phyloP scores from a whole-genome alignment of 2,329 filamentous ascomycete species.

The Cladosporium velox region DNA sequence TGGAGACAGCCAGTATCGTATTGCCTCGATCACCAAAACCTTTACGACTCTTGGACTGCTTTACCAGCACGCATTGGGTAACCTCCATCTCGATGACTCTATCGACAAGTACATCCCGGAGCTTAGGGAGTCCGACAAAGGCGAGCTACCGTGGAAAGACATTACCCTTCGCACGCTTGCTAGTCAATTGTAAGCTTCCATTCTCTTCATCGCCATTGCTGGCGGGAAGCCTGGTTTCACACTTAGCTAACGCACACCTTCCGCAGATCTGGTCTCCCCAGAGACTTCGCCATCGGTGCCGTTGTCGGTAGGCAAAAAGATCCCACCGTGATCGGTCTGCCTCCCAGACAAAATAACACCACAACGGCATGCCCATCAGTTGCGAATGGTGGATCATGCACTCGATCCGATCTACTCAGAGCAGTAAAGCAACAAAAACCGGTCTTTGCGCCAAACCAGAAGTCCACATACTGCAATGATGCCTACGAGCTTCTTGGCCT shows the following conservation, averaged over 20 bases:
- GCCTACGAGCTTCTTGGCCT: conserved; percentile 46
- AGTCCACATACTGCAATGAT: conserved; percentile 47
- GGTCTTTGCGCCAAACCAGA: conserved; percentile 46
- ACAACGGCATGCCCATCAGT: conserved; percentile 41
- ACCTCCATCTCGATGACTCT: conserved; percentile 50
- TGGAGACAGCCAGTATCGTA: conserved; percentile 44
- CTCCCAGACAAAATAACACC: conserved; percentile 37
- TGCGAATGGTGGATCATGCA: conserved; percentile 37
- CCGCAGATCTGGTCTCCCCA: conserved; percentile 40
- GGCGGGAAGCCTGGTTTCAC: background rate
- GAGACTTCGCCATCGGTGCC: conserved; percentile 37
- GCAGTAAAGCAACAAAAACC: conserved; percentile 37
- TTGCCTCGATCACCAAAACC: conserved; percentile 45
- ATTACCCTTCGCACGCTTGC: conserved; percentile 47
- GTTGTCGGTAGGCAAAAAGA: conserved; percentile 19
- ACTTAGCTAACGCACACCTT: background rate
- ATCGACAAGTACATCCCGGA: conserved; percentile 51
- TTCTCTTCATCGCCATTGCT: background rate
- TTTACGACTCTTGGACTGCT: conserved; percentile 55
- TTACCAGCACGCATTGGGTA: conserved; percentile 56
- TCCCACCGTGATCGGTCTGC: conserved; percentile 37
- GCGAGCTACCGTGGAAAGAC: conserved; percentile 44
- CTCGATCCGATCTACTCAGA: conserved; percentile 37
- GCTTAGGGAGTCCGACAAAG: conserved; percentile 44
- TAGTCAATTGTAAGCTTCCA: conserved; percentile 40